Conservation (phyloP, 192 early-diverging fungal species). For the Coemansia sp. region DNA sequence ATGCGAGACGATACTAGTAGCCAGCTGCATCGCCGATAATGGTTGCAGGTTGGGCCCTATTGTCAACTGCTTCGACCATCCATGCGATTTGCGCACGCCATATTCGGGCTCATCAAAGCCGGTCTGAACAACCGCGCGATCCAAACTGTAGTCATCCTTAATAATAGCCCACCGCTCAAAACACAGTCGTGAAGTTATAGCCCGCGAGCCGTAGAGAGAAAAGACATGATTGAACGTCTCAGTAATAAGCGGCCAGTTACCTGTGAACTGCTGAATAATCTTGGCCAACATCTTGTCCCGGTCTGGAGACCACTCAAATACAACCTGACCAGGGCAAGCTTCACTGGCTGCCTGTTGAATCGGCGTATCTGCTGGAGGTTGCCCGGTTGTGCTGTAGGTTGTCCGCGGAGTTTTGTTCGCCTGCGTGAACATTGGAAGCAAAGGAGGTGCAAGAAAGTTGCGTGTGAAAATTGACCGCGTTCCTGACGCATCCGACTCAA, state of each 20-base stretch:
- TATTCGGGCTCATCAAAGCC: conserved; percentile 49
- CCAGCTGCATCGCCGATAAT: conserved; percentile 42
- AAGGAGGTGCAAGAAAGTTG: conserved; percentile 38
- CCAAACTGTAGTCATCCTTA: conserved; percentile 42
- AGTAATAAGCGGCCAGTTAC: conserved; percentile 47
- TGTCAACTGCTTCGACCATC: conserved; percentile 26
- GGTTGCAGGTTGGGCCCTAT: conserved; percentile 18
- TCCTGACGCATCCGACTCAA: conserved; percentile 21
- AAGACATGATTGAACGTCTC: conserved; percentile 43
- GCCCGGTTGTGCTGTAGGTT: conserved; percentile 18
- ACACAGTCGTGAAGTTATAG: conserved; percentile 29
- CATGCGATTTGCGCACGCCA: conserved; percentile 22
- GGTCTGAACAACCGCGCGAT: conserved; percentile 32
- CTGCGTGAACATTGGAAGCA: conserved; percentile 48
- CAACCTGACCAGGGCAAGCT: conserved; percentile 42
- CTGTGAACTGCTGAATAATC: conserved; percentile 42
- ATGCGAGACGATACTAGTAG: conserved; percentile 31
- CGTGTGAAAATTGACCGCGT: conserved; percentile 40
- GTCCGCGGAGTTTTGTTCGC: conserved; percentile 35
- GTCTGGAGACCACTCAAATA: conserved; percentile 45
- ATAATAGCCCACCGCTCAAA: conserved; percentile 45
- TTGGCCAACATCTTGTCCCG: conserved; percentile 42
- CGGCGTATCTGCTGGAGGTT: conserved; percentile 37
- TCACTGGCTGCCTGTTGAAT: conserved; percentile 36
- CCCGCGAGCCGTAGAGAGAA: conserved; percentile 31